Evolutionary conservation across 306 rosid genomes (phyloP).

Genomic region (Leucaena leucocephala): DNA sequence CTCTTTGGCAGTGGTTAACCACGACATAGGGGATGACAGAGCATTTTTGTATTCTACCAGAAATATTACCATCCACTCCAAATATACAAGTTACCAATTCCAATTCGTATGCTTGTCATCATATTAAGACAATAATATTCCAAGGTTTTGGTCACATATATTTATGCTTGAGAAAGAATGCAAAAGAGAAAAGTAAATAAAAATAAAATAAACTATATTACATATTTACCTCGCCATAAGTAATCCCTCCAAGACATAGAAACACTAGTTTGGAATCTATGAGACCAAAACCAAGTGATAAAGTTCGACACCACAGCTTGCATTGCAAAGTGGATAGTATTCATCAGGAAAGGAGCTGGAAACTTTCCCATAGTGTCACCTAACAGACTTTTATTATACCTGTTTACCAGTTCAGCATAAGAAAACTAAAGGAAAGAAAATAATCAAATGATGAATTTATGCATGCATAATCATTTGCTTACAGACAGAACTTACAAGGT

Average conservation of each 20-base stretch:
- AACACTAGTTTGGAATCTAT: constrained; percentile 64
- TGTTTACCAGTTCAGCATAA: constrained; percentile 47
- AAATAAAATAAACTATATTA: constrained; percentile 7
- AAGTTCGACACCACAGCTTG: constrained; percentile 83
- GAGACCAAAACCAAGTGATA: constrained; percentile 90
- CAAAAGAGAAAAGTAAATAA: not conserved
- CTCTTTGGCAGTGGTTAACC: not conserved
- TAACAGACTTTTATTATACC: constrained; percentile 91
- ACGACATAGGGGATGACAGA: constrained; percentile 1
- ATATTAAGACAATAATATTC: constrained; percentile 9
- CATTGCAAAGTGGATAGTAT: constrained; percentile 83
- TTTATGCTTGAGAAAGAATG: not conserved
- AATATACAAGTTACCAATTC: not conserved
- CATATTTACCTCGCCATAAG: constrained; percentile 72
- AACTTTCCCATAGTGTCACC: constrained; percentile 94
- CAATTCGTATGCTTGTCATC: not conserved
- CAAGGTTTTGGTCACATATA: constrained; percentile 20
- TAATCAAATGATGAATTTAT: constrained; percentile 1
- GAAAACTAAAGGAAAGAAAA: constrained; percentile 8
- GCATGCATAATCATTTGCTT: constrained; percentile 14
- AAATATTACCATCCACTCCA: not conserved
- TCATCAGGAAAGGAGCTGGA: constrained; percentile 97
- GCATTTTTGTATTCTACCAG: constrained; percentile 5
- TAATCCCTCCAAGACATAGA: constrained; percentile 95
- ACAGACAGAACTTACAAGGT: constrained; percentile 78